Percentiles rank a stretch among this genome's conserved stretches.
Evolutionary conservation across 345 rosid species (phyloP).

Genomic region (Angophora floribunda): DNA sequence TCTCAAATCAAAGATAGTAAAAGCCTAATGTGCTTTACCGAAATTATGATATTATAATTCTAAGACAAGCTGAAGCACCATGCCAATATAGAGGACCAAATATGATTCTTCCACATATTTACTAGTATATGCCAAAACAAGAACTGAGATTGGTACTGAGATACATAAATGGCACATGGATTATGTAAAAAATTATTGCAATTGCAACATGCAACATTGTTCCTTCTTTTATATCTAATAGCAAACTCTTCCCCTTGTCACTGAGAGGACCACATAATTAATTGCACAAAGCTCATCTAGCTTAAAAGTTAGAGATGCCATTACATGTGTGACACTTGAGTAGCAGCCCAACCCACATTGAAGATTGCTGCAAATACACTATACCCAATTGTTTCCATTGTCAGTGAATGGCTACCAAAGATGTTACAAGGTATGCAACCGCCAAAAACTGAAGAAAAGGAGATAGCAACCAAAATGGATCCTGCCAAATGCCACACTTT

Average conservation of each 20-base stretch:
- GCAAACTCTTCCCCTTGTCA: background rate
- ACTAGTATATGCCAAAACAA: background rate
- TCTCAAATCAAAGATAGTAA: background rate
- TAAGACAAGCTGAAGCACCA: background rate
- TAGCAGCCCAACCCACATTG: slow-evolving; percentile 95
- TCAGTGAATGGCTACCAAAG: slow-evolving; percentile 31
- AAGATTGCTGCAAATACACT: slow-evolving; percentile 84
- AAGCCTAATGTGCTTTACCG: background rate
- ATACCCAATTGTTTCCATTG: slow-evolving; percentile 64
- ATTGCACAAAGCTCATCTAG: background rate
- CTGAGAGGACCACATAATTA: background rate
- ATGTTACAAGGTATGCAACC: slow-evolving; percentile 74
- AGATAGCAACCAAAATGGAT: slow-evolving; percentile 77
- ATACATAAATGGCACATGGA: background rate
- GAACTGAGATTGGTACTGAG: background rate
- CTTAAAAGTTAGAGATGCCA: background rate
- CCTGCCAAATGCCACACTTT: slow-evolving; percentile 96
- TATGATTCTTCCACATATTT: background rate
- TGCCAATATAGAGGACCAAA: background rate
- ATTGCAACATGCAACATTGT: background rate
- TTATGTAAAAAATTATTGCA: background rate
- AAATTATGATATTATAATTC: background rate
- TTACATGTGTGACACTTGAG: slow-evolving; percentile 99
- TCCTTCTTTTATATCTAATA: background rate
- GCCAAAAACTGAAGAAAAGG: slow-evolving; percentile 95